Conservation (phyloP, 225 moss, liverwort and hornwort species). For the Physcomitrium patens region DNA sequence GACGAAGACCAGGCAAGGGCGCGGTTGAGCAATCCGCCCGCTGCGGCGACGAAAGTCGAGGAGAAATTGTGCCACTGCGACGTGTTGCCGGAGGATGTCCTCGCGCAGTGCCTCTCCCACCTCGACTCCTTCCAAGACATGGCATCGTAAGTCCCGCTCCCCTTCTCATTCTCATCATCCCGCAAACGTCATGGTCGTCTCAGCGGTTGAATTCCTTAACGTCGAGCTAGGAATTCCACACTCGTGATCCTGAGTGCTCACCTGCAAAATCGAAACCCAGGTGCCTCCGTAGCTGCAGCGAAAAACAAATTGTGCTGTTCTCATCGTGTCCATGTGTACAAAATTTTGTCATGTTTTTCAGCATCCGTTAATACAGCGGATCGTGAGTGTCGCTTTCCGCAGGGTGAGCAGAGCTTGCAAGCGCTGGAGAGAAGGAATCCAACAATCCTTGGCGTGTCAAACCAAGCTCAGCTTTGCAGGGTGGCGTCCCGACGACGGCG, state of each 20-base stretch:
- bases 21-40: constrained; percentile 11
- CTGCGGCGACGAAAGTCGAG: constrained; percentile 5
- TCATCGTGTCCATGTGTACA: neutral
- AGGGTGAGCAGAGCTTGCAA: constrained; percentile 83
- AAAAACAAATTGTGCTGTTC: neutral
- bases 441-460: constrained; percentile 65
- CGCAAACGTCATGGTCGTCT: neutral
- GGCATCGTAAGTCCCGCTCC: constrained; percentile 58
- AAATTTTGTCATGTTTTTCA: neutral
- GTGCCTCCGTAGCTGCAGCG: neutral
- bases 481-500: constrained; percentile 79
- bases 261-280: neutral
- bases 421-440: constrained; percentile 80
- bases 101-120: constrained; percentile 74
- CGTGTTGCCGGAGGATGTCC: constrained; percentile 69
- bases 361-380: neutral
- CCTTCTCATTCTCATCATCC: neutral
- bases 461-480: constrained; percentile 90
- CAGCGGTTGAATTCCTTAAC: neutral
- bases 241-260: neutral
- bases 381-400: constrained; percentile 8
- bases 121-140: constrained; percentile 87
- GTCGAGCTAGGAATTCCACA: neutral
- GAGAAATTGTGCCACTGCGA: constrained; percentile 57
- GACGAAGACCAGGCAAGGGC: constrained; percentile 36